Conservation (phyloP, 345 rosid genomes). For the Arabidopsis arenosa region DNA sequence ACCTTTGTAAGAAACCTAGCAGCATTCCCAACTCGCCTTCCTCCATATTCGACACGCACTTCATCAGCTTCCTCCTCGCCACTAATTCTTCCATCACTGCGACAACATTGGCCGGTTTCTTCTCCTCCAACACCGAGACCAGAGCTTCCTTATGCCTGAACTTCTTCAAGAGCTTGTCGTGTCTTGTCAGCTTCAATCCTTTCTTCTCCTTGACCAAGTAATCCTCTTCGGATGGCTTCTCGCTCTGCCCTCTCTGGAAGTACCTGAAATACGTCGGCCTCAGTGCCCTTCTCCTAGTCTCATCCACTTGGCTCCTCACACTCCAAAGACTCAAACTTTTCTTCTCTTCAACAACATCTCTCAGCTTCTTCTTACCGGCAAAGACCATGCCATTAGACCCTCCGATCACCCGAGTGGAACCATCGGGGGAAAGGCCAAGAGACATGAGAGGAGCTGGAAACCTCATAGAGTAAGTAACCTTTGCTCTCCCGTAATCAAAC, state of each 20-base stretch:
- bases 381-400: slow-evolving; percentile 73
- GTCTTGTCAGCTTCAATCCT: slow-evolving; percentile 78
- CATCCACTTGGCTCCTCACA: slow-evolving; percentile 51
- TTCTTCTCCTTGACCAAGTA: slow-evolving; percentile 67
- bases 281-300: slow-evolving; percentile 53
- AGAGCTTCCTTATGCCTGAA: slow-evolving; percentile 90
- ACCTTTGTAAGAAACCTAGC: slow-evolving; percentile 70
- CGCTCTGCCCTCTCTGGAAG: slow-evolving; percentile 82
- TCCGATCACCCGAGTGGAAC: slow-evolving; percentile 68
- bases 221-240: slow-evolving; percentile 74
- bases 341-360: slow-evolving; percentile 51
- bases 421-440: slow-evolving; percentile 64
- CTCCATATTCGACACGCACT: slow-evolving; percentile 71
- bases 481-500: slow-evolving; percentile 78
- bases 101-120: slow-evolving; percentile 73
- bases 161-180: slow-evolving; percentile 84
- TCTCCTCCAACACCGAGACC: slow-evolving; percentile 60
- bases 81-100: slow-evolving; percentile 94
- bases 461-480: slow-evolving; percentile 87
- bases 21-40: slow-evolving; percentile 69
- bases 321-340: slow-evolving; percentile 45
- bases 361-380: slow-evolving; percentile 73
- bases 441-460: slow-evolving; percentile 89
- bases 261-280: slow-evolving; percentile 72
- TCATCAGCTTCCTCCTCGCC: slow-evolving; percentile 79